Percentiles rank a stretch among this genome's conserved stretches.
These are phyloP conservation scores for Cucurbita ficifolia DNA, from an alignment of 306 rosid genomes.

Conservation along the genomic window DNA sequence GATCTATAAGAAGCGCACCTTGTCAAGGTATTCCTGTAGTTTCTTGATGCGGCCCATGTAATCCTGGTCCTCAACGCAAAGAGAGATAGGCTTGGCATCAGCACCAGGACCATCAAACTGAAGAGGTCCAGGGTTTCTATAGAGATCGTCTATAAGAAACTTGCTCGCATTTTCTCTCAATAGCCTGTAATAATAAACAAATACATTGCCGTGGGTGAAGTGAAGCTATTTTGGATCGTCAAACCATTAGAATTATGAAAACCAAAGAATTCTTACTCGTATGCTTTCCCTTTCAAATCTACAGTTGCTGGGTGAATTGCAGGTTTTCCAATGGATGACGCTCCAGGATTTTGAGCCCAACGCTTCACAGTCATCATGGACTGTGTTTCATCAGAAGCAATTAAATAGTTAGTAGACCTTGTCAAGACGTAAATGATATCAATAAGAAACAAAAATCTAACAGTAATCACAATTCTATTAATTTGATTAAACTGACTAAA, in stretches of 20 bases:
- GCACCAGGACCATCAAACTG: constrained; percentile 97
- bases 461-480: background rate
- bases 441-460: background rate
- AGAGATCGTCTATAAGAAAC: constrained; percentile 72
- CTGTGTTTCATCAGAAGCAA: constrained; percentile 22
- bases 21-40: constrained; percentile 78
- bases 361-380: constrained; percentile 94
- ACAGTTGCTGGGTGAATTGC: constrained; percentile 93
- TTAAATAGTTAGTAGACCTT: background rate
- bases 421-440: background rate
- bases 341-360: constrained; percentile 79
- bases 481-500: background rate
- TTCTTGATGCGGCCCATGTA: constrained; percentile 98
- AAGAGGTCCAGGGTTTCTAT: constrained; percentile 96
- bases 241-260: background rate
- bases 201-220: background rate
- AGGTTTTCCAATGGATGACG: constrained; percentile 76
- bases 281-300: constrained; percentile 93
- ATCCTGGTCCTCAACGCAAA: constrained; percentile 87
- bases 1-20: constrained; percentile 26
- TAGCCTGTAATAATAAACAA: constrained; percentile 40
- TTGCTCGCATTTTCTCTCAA: constrained; percentile 53
- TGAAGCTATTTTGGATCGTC: background rate
- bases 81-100: constrained; percentile 60
- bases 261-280: constrained; percentile 33